These are phyloP conservation scores for Carallia pectinifolia DNA, from an alignment of 345 rosid species.

Conservation along the genomic window DNA sequence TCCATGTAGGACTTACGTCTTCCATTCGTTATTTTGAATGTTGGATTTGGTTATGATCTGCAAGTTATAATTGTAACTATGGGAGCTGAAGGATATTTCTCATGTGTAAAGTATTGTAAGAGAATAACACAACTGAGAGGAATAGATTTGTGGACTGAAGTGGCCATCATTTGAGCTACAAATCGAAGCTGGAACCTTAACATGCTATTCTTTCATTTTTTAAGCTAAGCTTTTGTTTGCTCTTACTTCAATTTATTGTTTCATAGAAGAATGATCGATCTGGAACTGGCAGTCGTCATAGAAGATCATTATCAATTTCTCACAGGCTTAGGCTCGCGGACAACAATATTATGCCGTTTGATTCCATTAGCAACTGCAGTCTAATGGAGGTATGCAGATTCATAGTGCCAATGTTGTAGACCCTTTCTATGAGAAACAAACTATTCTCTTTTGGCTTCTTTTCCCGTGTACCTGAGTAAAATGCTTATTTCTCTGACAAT, in stretches of 20 bases:
- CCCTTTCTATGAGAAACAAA: background rate
- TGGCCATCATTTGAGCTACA: too few relatives aligned
- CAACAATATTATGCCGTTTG: constrained; percentile 47
- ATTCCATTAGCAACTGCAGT: constrained; percentile 76
- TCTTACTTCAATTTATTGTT: constrained; percentile 21
- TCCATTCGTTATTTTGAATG: too few relatives aligned
- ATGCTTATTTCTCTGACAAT: too few relatives aligned
- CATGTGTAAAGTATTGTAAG: too few relatives aligned
- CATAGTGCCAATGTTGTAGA: background rate
- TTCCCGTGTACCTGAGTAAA: background rate
- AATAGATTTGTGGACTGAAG: too few relatives aligned
- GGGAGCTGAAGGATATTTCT: too few relatives aligned
- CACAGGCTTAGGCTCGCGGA: constrained; percentile 67
- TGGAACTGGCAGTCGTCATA: constrained; percentile 72
- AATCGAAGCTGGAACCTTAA: too few relatives aligned
- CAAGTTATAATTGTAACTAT: too few relatives aligned
- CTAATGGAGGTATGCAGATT: constrained; percentile 72
- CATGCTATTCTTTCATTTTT: background rate
- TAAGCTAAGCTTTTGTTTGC: constrained; percentile 1
- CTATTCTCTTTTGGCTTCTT: background rate
- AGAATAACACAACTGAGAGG: too few relatives aligned
- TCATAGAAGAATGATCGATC: constrained; percentile 81
- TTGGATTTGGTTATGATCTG: too few relatives aligned
- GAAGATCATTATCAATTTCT: constrained; percentile 62
- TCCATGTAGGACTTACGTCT: too few relatives aligned